Percentiles rank a stretch among this genome's conserved stretches.
phyloP scores from a whole-genome alignment of 768 basidiomycete species.

The Boletus fagicola region DNA sequence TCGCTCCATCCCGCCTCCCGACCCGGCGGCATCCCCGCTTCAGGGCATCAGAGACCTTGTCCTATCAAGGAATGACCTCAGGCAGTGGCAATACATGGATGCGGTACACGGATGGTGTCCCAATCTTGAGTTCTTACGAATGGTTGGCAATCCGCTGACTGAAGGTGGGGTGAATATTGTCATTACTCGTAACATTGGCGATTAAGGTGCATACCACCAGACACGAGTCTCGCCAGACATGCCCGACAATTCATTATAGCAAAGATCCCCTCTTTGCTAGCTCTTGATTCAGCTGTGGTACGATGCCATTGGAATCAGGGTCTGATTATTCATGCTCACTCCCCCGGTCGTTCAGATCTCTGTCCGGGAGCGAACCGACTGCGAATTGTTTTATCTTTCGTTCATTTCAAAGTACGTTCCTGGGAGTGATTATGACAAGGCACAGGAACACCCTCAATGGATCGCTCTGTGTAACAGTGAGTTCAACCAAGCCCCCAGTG shows the following conservation, averaged over 20 bases:
- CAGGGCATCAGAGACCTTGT: slow-evolving; percentile 55
- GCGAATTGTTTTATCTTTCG: slow-evolving; percentile 81
- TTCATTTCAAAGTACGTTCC: slow-evolving; percentile 50
- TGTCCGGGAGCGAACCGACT: slow-evolving; percentile 68
- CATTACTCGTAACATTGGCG: not conserved
- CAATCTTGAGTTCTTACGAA: slow-evolving; percentile 53
- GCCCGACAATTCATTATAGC: slow-evolving; percentile 65
- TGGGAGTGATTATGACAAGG: slow-evolving; percentile 40
- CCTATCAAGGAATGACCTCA: slow-evolving; percentile 59
- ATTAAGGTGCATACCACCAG: slow-evolving; percentile 26
- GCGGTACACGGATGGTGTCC: slow-evolving; percentile 70
- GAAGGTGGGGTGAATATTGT: slow-evolving; percentile 40
- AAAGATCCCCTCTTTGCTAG: slow-evolving; percentile 57
- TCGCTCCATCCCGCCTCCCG: slow-evolving; percentile 41
- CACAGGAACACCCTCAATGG: slow-evolving; percentile 64
- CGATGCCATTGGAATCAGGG: slow-evolving; percentile 22
- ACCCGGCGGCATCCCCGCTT: slow-evolving; percentile 22
- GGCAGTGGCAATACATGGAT: slow-evolving; percentile 63
- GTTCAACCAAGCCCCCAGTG: not conserved
- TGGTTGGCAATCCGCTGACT: slow-evolving; percentile 64
- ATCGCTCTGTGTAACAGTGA: slow-evolving; percentile 58
- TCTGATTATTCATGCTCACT: slow-evolving; percentile 12
- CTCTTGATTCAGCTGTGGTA: slow-evolving; percentile 65
- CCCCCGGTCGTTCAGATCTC: slow-evolving; percentile 50
- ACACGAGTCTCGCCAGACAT: slow-evolving; percentile 36